These are phyloP conservation scores for Termitomyces sp. DNA, from an alignment of 768 basidiomycete species.

Conservation along the genomic window DNA sequence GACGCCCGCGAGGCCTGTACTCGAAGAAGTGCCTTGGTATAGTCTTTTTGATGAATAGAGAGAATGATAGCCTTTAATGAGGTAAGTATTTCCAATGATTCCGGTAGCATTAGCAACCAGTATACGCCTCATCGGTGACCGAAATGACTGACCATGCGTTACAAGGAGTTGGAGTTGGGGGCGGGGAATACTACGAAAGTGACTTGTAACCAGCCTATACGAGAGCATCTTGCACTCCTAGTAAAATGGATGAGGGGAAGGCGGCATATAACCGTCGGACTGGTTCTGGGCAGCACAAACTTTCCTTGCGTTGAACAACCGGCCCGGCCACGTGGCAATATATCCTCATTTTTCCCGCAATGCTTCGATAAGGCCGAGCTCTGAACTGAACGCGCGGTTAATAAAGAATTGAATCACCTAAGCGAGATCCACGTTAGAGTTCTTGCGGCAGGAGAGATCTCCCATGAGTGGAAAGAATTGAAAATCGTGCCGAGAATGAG, in stretches of 20 bases:
- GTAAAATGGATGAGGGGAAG: neutral
- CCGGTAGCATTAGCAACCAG: constrained; percentile 1
- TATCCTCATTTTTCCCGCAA: neutral
- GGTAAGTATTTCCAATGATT: neutral
- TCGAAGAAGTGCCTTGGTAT: constrained; percentile 22
- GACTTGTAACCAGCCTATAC: constrained; percentile 20
- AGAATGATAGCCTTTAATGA: constrained; percentile 23
- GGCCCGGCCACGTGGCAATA: neutral
- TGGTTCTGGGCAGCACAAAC: neutral
- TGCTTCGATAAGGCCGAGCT: too few relatives aligned
- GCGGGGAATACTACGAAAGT: constrained; percentile 15
- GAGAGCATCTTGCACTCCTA: constrained; percentile 24
- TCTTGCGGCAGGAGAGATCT: too few relatives aligned
- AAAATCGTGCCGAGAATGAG: too few relatives aligned
- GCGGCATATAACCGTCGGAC: constrained; percentile 6
- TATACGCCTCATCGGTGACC: constrained; percentile 1
- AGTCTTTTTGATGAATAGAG: constrained; percentile 24
- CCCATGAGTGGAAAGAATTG: too few relatives aligned
- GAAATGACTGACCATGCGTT: constrained; percentile 12
- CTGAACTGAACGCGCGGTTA: too few relatives aligned
- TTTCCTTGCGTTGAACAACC: neutral
- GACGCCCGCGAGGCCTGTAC: constrained; percentile 26
- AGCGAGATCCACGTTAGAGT: too few relatives aligned
- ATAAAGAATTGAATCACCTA: too few relatives aligned
- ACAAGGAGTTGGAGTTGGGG: constrained; percentile 3